Evolutionary conservation across 306 rosid species (phyloP), one percentile per base, ranked within the genome.

Genomic region (Medicago truncatula): DNA sequence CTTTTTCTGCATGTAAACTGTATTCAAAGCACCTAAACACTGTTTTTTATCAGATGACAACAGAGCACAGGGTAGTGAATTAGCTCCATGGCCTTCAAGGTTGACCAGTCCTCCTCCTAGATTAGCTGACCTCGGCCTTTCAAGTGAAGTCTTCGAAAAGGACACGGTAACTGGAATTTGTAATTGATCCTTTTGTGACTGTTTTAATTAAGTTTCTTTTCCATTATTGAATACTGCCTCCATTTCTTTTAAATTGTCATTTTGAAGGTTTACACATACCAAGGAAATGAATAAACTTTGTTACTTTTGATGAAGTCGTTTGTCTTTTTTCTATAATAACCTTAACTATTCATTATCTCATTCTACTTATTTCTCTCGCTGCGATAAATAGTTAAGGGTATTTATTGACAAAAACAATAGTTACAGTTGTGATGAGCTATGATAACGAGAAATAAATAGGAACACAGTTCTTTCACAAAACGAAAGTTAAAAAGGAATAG

Each of bases 81-180:
- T 90, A 80, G 96, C 96, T 80, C 97, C 96, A 62, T 95, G 97
- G 97, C 98, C 96, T 40, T 83, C 86, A 69, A 90, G 98, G 74
- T 83, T 92, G 83, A 90, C 92, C 40, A 65, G 87, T 78, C 92
- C 93, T 82, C 97, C 97, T 85, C 98, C 98, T 52, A 90, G 97
- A 72, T 93, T 95, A 67, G 91, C 91, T 58, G 97, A 92, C 83
- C 89, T 95, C 63, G 96, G 97, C 86, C 86, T 84, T 81, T 81
- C 91, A 56, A 80, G n/a, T 60, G 96, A 90, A 44, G 90, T 86
- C 86, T 95, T 95, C 54, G 87, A 86, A 78, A 92, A 90, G 84
- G 96, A 92, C 83, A 95, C 83, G 92, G 97, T 92, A 87, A 86
- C 64, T 52, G 28, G 71, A 78, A 74, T 43, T 59, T 31, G 13